Evolutionary conservation across 768 basidiomycete species (phyloP), one percentile per base, ranked within the genome.

Genomic region (Sporobolomyces roseus): DNA sequence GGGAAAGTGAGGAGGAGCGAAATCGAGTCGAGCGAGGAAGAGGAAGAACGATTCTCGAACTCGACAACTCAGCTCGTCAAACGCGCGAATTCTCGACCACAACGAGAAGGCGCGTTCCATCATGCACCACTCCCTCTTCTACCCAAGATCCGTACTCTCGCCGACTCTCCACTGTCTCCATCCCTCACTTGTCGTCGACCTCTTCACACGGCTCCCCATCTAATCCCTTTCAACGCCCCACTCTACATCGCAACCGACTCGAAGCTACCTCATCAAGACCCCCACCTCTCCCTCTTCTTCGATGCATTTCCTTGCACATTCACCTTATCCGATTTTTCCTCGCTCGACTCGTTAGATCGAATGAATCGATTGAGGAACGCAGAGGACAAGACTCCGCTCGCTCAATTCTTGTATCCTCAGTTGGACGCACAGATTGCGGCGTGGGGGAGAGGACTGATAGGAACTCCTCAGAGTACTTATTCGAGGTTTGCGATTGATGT

Each of bases 381-480:
- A 10, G 77, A 83, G 46, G 87, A 88, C 71, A 83, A 83, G 3
- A 76, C 84, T 32, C 74, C 61, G 36, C 75, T 89, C 71, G 80
- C 75, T 25, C 73, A 68, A 21, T 83, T 85, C 71, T 65, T 88
- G 16, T 74, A 83, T 27, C 87, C 88, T 2, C 83, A 89, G 65
- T 73, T 91, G 36, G 89, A 90, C 75, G 88, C 86, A 9, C 80
- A 89, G 79, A 83, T 92, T 35, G 83, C 85, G 21, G 84, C 84
- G 4, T 81, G 81, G 60, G 87, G 85, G 0, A 78, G 81, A 76
- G 79, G 74, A 21, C 82, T 89, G 35, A 83, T 86, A 0, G 88
- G 87, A 2, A 91, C 89, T 17, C 83, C 85, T 61, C 83, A 84
- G 63, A 90, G 88, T 74, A 90, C 90, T 35, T 91, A 89, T 72